These are phyloP conservation scores for Yarrowia hollandica DNA, from an alignment of 805 yeast species.

Conservation along the genomic window DNA sequence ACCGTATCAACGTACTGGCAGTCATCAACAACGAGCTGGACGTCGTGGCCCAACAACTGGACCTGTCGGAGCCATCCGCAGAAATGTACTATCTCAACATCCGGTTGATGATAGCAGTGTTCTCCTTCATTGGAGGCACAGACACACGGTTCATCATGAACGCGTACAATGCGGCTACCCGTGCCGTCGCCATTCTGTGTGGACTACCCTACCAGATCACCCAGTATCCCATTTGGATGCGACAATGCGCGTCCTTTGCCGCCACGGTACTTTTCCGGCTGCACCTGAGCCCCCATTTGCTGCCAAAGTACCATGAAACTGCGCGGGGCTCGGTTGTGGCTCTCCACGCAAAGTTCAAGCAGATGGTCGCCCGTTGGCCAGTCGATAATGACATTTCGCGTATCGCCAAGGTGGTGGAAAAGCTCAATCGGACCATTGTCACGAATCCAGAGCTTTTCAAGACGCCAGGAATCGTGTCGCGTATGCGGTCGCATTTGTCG, in stretches of 20 bases:
- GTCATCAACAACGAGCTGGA: conserved; percentile 77
- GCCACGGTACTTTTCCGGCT: conserved; percentile 77
- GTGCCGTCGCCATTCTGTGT: conserved; percentile 75
- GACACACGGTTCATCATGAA: conserved; percentile 80
- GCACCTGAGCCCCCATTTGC: conserved; percentile 71
- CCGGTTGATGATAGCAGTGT: conserved; percentile 77
- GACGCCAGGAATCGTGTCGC: conserved; percentile 70
- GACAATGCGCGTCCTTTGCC: conserved; percentile 79
- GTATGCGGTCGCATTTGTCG: conserved; percentile 90
- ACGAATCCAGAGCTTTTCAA: conserved; percentile 84
- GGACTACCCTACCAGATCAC: conserved; percentile 68
- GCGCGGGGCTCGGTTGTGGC: conserved; percentile 93
- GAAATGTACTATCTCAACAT: conserved; percentile 80
- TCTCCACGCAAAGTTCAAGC: conserved; percentile 82
- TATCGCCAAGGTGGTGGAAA: conserved; percentile 87
- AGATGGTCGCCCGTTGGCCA: conserved; percentile 88
- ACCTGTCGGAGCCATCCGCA: conserved; percentile 58
- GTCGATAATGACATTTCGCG: conserved; percentile 88
- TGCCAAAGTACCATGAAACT: conserved; percentile 74
- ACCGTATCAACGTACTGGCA: conserved; percentile 77
- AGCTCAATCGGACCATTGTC: conserved; percentile 79
- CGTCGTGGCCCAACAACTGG: conserved; percentile 62
- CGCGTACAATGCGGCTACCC: conserved; percentile 78
- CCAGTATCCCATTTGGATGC: conserved; percentile 80
- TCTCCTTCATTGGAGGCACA: conserved; percentile 81